Conservation (phyloP, 2,329 filamentous ascomycete species). For the Pseudogymnoascus sp. region DNA sequence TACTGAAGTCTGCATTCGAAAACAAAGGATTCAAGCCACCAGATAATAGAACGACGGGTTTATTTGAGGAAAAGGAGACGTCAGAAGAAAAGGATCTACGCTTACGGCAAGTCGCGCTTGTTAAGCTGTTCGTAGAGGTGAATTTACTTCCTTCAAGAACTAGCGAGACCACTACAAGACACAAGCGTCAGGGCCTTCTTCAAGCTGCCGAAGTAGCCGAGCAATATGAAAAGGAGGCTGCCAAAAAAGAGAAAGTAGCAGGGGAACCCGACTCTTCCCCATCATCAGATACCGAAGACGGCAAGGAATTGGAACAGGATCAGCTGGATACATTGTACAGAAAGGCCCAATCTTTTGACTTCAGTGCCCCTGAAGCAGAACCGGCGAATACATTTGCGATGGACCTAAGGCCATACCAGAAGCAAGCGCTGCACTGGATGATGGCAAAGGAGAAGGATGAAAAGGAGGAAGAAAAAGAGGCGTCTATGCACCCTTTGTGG, state of each 20-base stretch:
- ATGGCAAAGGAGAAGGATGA: constrained; percentile 81
- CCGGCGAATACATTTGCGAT: constrained; percentile 76
- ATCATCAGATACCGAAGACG: constrained; percentile 65
- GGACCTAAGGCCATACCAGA: constrained; percentile 84
- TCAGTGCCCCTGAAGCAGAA: constrained; percentile 78
- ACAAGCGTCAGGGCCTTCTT: constrained; percentile 75
- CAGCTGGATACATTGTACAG: constrained; percentile 90
- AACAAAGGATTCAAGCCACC: constrained; percentile 52
- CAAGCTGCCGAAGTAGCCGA: constrained; percentile 85
- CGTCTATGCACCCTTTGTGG: constrained; percentile 94
- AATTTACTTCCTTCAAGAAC: constrained; percentile 67
- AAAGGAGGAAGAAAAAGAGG: constrained; percentile 56
- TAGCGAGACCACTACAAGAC: constrained; percentile 67
- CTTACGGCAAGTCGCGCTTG: constrained; percentile 76
- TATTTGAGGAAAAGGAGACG: constrained; percentile 82
- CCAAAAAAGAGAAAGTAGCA: constrained; percentile 28
- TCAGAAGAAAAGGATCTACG: constrained; percentile 76
- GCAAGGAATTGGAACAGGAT: constrained; percentile 86
- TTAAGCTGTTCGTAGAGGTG: constrained; percentile 84
- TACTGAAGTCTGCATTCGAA: constrained; percentile 69
- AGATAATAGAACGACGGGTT: constrained; percentile 61
- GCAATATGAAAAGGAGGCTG: constrained; percentile 54
- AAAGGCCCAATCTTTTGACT: constrained; percentile 96
- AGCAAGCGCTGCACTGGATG: constrained; percentile 96
- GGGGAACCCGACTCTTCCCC: constrained; percentile 25